Conservation (phyloP, 2,329 filamentous ascomycete species). For the Sclerotinia spermophila region DNA sequence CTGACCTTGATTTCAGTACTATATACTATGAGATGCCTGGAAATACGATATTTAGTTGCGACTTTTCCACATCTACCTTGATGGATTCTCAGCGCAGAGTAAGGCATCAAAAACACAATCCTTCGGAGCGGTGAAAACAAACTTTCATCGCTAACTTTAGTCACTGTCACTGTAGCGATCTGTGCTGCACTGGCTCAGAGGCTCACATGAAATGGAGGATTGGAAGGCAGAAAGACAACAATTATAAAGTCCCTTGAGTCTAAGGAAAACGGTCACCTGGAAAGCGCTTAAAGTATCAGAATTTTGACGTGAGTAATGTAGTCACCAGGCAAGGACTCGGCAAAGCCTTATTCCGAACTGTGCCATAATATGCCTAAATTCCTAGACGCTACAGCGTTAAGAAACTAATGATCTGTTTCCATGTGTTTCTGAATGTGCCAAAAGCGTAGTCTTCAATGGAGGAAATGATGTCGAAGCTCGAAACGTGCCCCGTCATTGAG, state of each 20-base stretch:
- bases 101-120: background rate
- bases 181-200: constrained; percentile 7
- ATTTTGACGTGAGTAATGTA: background rate
- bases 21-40: background rate
- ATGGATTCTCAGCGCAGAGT: background rate
- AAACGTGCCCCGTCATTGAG: background rate
- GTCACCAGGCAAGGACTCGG: background rate
- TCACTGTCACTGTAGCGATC: background rate
- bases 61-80: background rate
- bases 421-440: background rate
- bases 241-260: background rate
- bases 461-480: background rate
- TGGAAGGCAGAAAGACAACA: background rate
- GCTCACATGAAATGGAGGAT: background rate
- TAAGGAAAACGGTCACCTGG: background rate
- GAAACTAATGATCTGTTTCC: background rate
- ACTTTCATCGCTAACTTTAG: background rate
- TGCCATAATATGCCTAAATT: background rate
- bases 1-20: background rate
- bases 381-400: background rate
- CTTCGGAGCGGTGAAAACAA: background rate
- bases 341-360: background rate
- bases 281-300: background rate
- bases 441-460: background rate
- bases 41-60: background rate